Evolutionary conservation across 169 alveolate species (phyloP), one percentile per base, ranked within the genome.

Genomic region (Plasmodium berghei): DNA sequence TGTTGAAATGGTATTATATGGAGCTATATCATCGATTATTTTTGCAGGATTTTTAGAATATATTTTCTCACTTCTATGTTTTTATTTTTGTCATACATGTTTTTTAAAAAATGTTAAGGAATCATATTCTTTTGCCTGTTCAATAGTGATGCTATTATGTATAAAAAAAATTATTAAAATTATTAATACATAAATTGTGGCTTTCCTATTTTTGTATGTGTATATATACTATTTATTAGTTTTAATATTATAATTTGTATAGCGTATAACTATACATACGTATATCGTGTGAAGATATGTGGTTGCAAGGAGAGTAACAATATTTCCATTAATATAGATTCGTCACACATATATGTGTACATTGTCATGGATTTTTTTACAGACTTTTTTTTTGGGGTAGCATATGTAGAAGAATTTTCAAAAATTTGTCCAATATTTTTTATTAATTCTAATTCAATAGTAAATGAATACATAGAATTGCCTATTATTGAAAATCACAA

Each of bases 401-500:
- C 90, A 12, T 83, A 83, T 48, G 90, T 83, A 59, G 90, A 83
- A 71, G 90, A 83, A 45, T 9, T 66, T 42, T 80, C 90, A 22
- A 80, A 80, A 69, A 18, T 80, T 28, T 16, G 66, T 10, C 90
- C 90, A 10, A 67, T 80, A 72, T 1, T 67, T 55, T 80, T 80
- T 52, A 61, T 80, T 10, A 45, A 80, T 40, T 14, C 55, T 48
- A 64, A 66, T 67, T 54, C 24, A 48, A 1, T 54, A 58, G 42
- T 16, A 66, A 54, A 48, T 10, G 83, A 55, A 16, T 80, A 80
- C 69, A 59, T 20, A 54, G 90, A 80, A 80, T 40, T 80, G 56
- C 75, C 90, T 22, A 28, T 66, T 20, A 48, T 67, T 66, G 72
- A 80, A 16, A 69, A 26, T n/a, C 45, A 26, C n/a, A 5, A 22